Evolutionary conservation across 2,329 filamentous ascomycete genomes (phyloP), one percentile per base, ranked within the genome.

Genomic region (Macrophomina pseudophaseolina): DNA sequence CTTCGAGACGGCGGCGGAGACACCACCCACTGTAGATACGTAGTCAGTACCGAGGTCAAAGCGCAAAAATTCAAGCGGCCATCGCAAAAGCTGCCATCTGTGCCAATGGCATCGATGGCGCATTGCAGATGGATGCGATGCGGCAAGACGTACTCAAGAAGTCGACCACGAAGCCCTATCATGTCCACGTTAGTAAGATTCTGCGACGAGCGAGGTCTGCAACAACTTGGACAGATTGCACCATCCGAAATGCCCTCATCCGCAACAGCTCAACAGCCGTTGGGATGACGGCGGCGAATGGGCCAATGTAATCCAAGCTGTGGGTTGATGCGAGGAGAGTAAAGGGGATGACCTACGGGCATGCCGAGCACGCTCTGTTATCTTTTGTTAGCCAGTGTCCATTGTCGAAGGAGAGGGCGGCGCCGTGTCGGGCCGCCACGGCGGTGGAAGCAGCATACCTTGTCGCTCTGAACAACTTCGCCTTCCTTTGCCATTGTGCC

Each of bases 1-100:
- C 93, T 99, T 99, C 83, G 95, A 99, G 91, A 99, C 94, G 85
- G 95, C 95, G 85, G 95, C 95, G 81, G 95, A 97, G 77, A 99
- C 91, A 97, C 95, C 95, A 91, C 95, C 95, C 95, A 99, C 93
- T 97, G 77, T 80, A 76, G 73, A 79, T 74, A 75, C 73, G 68
- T 65, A 65, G 79, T 85, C 79, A 86, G 84, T 79, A 48, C 42
- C 40, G 42, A 51, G 30, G n/a, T 56, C 18, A 16, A 16, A 12
- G 46, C 58, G 58, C 58, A 49, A 49, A 49, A n/a, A 49, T 38
- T 49, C 53, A 38, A 44, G 44, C 53, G 6, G 32, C 42, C 59
- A 56, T 66, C 65, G 32, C 18, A 28, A 49, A 67, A 32, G n/a
- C 51, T 58, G 32, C 54, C 32, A n/a, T 12, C 38, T 23, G 54